Conservation (phyloP, 2,329 filamentous ascomycete species). For the Colletotrichum orchidophilum region DNA sequence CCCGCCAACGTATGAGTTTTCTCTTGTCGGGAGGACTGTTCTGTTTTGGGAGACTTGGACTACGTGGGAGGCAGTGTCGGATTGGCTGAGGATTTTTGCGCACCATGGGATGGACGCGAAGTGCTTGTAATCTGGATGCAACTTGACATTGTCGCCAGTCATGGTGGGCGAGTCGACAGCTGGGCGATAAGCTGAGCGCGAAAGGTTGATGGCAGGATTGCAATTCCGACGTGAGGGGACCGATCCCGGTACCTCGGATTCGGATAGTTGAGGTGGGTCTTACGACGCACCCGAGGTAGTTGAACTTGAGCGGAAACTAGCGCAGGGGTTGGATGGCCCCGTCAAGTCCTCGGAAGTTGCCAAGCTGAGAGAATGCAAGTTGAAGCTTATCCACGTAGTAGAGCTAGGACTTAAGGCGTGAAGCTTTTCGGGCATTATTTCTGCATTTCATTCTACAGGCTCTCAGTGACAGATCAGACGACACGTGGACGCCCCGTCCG, state of each 20-base stretch:
- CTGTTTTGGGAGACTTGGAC: conserved; percentile 23
- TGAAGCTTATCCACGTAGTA: background rate
- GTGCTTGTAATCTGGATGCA: conserved; percentile 35
- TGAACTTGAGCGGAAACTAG: background rate
- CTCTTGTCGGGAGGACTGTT: conserved; percentile 23
- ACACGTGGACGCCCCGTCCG: background rate
- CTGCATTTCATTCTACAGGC: background rate
- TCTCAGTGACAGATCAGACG: background rate
- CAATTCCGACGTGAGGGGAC: background rate
- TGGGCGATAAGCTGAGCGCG: background rate
- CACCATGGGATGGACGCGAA: conserved; percentile 51
- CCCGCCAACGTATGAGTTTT: conserved; percentile 46
- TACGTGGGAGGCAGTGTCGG: conserved; percentile 35
- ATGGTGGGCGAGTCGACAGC: background rate
- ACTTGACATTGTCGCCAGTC: conserved; percentile 1
- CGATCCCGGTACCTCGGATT: background rate
- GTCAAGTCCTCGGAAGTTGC: too few species aligned
- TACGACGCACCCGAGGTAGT: background rate
- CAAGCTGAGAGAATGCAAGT: background rate
- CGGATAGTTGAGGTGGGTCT: background rate
- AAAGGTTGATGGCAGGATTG: background rate
- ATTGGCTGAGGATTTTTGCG: conserved; percentile 40
- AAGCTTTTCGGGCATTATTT: background rate
- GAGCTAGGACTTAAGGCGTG: background rate
- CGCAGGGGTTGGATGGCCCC: background rate